Evolutionary conservation across 495 filamentous ascomycete genomes (phyloP), one percentile per base, ranked within the genome.

Genomic region (Penicillium verhagenii): DNA sequence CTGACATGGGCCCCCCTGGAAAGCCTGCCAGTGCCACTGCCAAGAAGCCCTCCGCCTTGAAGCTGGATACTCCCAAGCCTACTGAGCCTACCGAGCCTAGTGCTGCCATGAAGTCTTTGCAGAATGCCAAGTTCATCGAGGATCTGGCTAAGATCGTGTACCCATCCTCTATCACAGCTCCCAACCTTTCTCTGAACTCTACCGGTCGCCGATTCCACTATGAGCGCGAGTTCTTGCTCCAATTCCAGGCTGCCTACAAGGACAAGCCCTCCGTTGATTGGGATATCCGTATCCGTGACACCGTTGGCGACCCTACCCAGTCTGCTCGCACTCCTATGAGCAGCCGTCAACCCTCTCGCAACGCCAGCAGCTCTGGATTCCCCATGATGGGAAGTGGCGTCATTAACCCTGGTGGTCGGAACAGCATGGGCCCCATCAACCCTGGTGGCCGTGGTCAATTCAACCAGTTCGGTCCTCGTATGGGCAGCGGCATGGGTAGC

Each of bases 251-350:
- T 48, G 89, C 91, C 2, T 99, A 96, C 74, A 94, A 87, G 50
- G 94, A 98, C 72, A 96, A 97, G 72, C 94, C 94, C 9, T 92
- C 91, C 2, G 58, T 90, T 13, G 92, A 97, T 60, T 98, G 96
- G 85, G 86, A 92, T 50, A 72, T 80, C 45, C 90, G 90, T 57
- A 80, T 98, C 58, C 91, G 80, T 28, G 86, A 96, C 65, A 88
- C 86, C 23, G 84, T 99, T 37, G 91, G 92, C 52, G 92, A 88
- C 52, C 82, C 82, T 54, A 88, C 90, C 16, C 80, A 80, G 9
- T 86, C 89, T 13, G 84, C 90, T 37, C 83, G 83, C 47, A 89
- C 91, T 24, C 81, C 85, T 55, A 74, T 80, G 66, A 70, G 75
- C 45, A 56, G 67, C 52, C 69, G 81, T 26, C 35, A 73, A 67